Base-by-base conservation (phyloP, 2,329 filamentous ascomycete genomes). In the Penicillium sp. region DNA sequence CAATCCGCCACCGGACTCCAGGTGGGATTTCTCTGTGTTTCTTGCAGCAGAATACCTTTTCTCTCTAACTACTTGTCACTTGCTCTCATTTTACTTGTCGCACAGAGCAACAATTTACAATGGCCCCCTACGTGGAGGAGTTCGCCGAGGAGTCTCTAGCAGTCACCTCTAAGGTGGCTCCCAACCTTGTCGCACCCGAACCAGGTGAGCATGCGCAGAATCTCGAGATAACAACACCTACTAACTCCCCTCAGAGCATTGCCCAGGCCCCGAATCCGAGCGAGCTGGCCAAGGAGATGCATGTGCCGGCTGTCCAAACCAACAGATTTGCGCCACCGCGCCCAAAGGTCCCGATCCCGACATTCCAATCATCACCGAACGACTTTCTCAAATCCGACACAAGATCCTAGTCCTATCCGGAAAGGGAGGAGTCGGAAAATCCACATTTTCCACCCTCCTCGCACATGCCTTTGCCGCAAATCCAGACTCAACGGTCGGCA, bases 381-480 rank as follows among this genome's bases (percentile, higher is more conserved):
- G 93, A 4, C 85, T 99, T 3, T 81, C 86, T 10, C 84, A 84
- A 47, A 89, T 99, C 59, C 85, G 85, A 65, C 93, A 97, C 78
- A 97, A 97, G 75, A 88, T 99, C 53, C 82, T 99, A 47, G 87
- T 99, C 6, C 81, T 99, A 4, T 93, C 88, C 47, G 94, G 94
- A 58, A 99, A 97, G 79, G 94, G 94, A 58, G 94, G 94, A 43
- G 94, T 99, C 0, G 94, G 94, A 7, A 99, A 99, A 76, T 94
- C 89, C 63, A 97, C 94, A 0, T 96, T 97, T 69, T 93, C 90
- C 3, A 88, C 86, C 2, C 84, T 97, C 65, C 84, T 97, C 16
- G 89, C 90, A 2, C 91, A 96, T 70, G 92, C 90, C 1, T 95
- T 99, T 66, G 90, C 94, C 1, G 84, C 84, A 13, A 90, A 95